Base-by-base conservation (phyloP, 768 basidiomycete species). In the Kwoniella europaea region DNA sequence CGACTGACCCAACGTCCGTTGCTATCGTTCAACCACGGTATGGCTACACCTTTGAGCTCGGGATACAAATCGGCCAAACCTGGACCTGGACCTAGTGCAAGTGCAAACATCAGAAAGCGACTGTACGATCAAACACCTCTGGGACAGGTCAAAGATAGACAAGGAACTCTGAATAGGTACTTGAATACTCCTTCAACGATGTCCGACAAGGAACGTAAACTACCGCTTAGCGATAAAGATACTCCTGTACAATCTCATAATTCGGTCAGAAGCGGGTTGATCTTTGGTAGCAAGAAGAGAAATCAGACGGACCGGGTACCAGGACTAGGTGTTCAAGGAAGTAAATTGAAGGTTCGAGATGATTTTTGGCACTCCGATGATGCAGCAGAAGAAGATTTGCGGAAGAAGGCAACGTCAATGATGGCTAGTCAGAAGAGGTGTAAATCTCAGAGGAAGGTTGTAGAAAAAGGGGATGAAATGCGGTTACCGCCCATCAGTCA, bases 1-100 rank as follows among this genome's bases (percentile, higher is more conserved):
- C 63, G 24, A 46, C 58, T 65, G 0, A 54, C 61, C 6, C 76
- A 80, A 71, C 63, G 76, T 63, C 79, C 76, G 3, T 67, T 80
- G 10, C 43, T 71, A 20, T 62, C 68, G 10, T 73, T 74, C 61
- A 61, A 50, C 22, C 58, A 74, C 58, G 69, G 58, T 12, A 68
- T 76, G 35, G 69, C 76, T 24, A 78, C 78, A 13, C 76, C 79
- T 9, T 66, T 75, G 1, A 63, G 69, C 13, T 65, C 64, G 15
- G 57, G 63, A 6, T 71, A 43, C 44, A 71, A 66, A 27, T 50
- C 44, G 9, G 63, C 58, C 27, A 10, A n/a, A 10, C 71, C 71
- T n/a, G 71, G 71, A 22, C 71, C 71, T 29, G 57, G 52, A 44
- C 59, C 63, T 7, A 53, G 52, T 5, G 53, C 65, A n/a, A 53